Conservation (phyloP, 192 early-diverging fungal species). For the Podila minutissima region DNA sequence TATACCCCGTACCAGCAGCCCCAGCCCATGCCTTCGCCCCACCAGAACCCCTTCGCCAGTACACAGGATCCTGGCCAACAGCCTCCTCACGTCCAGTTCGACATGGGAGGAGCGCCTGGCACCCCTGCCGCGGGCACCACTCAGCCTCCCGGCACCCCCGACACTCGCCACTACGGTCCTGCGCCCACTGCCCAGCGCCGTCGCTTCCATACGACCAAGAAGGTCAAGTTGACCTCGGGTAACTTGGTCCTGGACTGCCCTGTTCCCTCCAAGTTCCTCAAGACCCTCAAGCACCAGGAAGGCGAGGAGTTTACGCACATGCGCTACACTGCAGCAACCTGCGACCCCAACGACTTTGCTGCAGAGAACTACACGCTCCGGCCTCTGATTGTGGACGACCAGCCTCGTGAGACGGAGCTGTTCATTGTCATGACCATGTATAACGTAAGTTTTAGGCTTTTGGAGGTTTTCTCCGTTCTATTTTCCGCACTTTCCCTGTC, state of each 20-base stretch:
- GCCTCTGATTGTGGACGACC: constrained; percentile 55
- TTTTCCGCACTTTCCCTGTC: background rate
- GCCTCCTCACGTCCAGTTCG: constrained; percentile 31
- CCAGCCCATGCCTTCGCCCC: constrained; percentile 25
- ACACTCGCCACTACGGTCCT: constrained; percentile 51
- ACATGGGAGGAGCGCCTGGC: constrained; percentile 17
- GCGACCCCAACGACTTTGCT: constrained; percentile 87
- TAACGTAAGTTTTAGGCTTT: constrained; percentile 56
- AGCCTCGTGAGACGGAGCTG: constrained; percentile 71
- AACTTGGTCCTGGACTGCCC: constrained; percentile 81
- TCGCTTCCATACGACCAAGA: constrained; percentile 58
- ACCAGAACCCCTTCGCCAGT: constrained; percentile 41
- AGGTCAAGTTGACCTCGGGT: constrained; percentile 72
- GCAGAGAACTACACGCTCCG: constrained; percentile 81
- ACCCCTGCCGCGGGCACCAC: background rate
- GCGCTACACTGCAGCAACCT: constrained; percentile 94
- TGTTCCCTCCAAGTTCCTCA: constrained; percentile 68
- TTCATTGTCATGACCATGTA: constrained; percentile 91
- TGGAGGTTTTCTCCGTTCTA: constrained; percentile 3
- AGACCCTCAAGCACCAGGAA: constrained; percentile 58
- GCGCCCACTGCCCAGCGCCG: constrained; percentile 57
- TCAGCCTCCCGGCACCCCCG: constrained; percentile 33
- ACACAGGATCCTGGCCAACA: constrained; percentile 25
- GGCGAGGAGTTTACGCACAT: constrained; percentile 91
- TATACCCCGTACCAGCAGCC: constrained; percentile 53